phyloP scores from a whole-genome alignment of 179 eudicot species.

The Patellifolia procumbens region DNA sequence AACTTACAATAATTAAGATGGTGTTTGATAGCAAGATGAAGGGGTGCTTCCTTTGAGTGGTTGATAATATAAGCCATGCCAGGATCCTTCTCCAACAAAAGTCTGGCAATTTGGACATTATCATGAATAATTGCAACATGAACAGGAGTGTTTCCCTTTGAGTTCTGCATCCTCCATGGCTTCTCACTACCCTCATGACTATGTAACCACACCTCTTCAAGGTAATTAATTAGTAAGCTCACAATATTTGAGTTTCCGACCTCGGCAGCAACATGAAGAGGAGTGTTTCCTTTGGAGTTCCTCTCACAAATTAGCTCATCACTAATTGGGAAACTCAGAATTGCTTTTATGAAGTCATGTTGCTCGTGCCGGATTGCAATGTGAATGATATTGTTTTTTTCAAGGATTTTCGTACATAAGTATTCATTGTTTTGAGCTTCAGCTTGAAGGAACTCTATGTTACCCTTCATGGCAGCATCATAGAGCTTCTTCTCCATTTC shows the following conservation, averaged over 20 bases:
- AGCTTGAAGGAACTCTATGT: neutral
- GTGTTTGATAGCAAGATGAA: constrained; percentile 24
- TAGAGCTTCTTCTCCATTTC: constrained; percentile 17
- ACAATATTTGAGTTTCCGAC: neutral
- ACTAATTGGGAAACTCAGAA: neutral
- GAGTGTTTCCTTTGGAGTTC: constrained; percentile 12
- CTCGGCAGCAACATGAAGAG: constrained; percentile 20
- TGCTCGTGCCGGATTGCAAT: constrained; percentile 9
- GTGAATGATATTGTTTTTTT: constrained; percentile 14
- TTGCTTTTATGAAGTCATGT: neutral
- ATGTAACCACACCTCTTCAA: no score
- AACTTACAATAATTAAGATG: neutral
- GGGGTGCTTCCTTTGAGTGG: constrained; percentile 15
- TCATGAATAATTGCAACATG: constrained; percentile 23
- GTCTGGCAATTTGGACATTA: constrained; percentile 2
- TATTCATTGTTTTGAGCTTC: neutral
- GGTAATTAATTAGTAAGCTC: neutral
- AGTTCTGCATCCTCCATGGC: constrained; percentile 8
- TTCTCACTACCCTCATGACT: neutral
- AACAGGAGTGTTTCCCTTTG: constrained; percentile 10
- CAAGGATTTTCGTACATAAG: neutral
- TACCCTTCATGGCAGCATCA: constrained; percentile 8
- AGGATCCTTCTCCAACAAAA: constrained; percentile 3
- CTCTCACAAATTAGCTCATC: neutral
- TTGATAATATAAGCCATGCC: neutral